Conservation (phyloP, 768 basidiomycete genomes). For the Suillus decipiens region DNA sequence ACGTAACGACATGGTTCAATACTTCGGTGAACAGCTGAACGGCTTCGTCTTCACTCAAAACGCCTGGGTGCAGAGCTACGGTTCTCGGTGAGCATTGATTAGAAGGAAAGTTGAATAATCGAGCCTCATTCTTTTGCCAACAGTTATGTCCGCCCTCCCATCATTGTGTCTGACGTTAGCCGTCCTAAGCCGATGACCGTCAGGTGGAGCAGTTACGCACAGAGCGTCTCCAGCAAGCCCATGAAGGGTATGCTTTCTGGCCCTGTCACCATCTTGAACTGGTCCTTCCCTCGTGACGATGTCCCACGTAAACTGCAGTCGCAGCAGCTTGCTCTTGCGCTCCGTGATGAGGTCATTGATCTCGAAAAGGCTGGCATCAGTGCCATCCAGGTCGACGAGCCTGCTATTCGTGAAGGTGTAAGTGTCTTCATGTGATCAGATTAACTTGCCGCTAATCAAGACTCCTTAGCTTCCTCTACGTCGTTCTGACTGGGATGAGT, state of each 20-base stretch:
- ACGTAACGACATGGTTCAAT: slow-evolving; percentile 99
- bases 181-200: slow-evolving; percentile 93
- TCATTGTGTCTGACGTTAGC: slow-evolving; percentile 97
- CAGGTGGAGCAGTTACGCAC: slow-evolving; percentile 95
- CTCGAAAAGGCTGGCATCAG: slow-evolving; percentile 95
- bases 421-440: slow-evolving; percentile 30
- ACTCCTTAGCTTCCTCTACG: slow-evolving; percentile 83
- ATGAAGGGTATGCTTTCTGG: slow-evolving; percentile 99
- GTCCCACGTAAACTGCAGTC: slow-evolving; percentile 95
- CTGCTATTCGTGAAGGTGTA: slow-evolving; percentile 98
- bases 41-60: slow-evolving; percentile 99
- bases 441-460: slow-evolving; percentile 15
- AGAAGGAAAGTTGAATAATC: slow-evolving; percentile 10
- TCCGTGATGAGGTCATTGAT: slow-evolving; percentile 97
- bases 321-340: slow-evolving; percentile 95
- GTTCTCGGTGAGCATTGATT: slow-evolving; percentile 72
- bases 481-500: slow-evolving; percentile 92
- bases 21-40: slow-evolving; percentile 94
- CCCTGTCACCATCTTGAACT: slow-evolving; percentile 98
- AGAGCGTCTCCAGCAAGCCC: slow-evolving; percentile 88
- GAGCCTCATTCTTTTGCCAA: slow-evolving; percentile 14
- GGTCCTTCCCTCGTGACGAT: slow-evolving; percentile 99
- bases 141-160: slow-evolving; percentile 96
- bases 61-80: slow-evolving; percentile 99
- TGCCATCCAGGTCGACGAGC: slow-evolving; percentile 99